Base-by-base conservation (phyloP, 306 rosid genomes). In the Herpetospermum pedunculosum region DNA sequence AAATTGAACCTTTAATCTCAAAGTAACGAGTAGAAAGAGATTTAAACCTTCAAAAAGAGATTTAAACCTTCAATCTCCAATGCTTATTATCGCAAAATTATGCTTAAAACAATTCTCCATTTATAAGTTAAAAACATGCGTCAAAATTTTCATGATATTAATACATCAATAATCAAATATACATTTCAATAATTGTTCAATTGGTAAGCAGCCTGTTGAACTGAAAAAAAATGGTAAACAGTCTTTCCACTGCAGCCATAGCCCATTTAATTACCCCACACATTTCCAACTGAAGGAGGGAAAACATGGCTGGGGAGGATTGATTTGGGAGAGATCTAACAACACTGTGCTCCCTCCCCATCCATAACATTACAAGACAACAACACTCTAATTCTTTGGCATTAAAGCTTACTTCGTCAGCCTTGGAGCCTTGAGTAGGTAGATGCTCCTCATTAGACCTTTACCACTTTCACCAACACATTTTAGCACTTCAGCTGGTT, bases 391-490 rank as follows among this genome's bases (percentile, higher is more conserved):
- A 23, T 67, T 41, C 18, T 14, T 41, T 25, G 52, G n/a, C 38
- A 68, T 9, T 3, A 8, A 8, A 28, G 16, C 35, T 70, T 59
- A 77, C 32, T 53, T 59, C 16, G 43, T 35, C 34, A 50, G 69
- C 86, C 78, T 83, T 70, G 96, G 92, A 74, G 95, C 77, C 79
- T 90, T 88, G 48, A 88, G 90, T 78, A 88, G 80, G 78, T 87
- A 72, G 63, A 92, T 8, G 76, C 92, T 87, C 76, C 82, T 90
- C 65, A 90, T 91, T 77, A 92, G 81, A 55, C 96, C 98, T 83
- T 84, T 87, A 75, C 98, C 98, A 28, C 83, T 82, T 78, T 92
- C 88, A 60, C 96, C 96, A 19, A 81, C 87, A 1, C 83, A 81
- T 77, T 84, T 87, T 40, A 92, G 62, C 83, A 90, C 73, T 67